Evolutionary conservation across 495 filamentous ascomycete genomes (phyloP), one percentile per base, ranked within the genome.

Genomic region (Trichoderma asperelloides): DNA sequence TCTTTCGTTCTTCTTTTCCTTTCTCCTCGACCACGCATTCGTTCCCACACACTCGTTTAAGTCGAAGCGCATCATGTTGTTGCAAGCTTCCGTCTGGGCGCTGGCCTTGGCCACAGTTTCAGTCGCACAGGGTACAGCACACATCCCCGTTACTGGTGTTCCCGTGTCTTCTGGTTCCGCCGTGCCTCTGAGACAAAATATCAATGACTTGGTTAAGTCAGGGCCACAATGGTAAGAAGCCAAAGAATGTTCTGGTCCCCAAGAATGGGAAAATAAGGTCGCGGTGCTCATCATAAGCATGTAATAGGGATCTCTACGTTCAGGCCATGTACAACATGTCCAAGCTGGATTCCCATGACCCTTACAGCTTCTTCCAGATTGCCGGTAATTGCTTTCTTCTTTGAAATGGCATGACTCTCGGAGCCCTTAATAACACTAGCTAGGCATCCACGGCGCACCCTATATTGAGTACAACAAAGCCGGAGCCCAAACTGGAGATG

Each of bases 401-500:
- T 11, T 25, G 55, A 60, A 21, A n/a, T 72, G 72, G 30, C 51
- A 57, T 64, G 23, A 69, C 65, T 72, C 27, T 70, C 55, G 0
- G n/a, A 37, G 33, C 55, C n/a, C 15, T 60, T 55, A 57, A 37
- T 57, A 47, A 55, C 60, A 43, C 18, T 28, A 21, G 41, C 57
- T 57, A 85, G 82, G 80, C 25, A 84, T 85, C 64, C 83, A 85
- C 66, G 83, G 83, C 21, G 70, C 77, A 25, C 82, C 83, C 16
- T 80, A 80, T 68, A 72, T 70, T 37, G 70, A 76, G 28, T 86
- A 80, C 77, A 79, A 86, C 66, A 78, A 74, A 39, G 76, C 79
- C 15, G 74, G 70, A 2, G 71, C 78, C 18, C 78, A 77, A 63
- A 55, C 72, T 21, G 74, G 75, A 43, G 73, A 69, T 5, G 69